These are phyloP conservation scores for Calonectria pseudoreteaudii DNA, from an alignment of 2,329 filamentous ascomycete genomes.

Conservation along the genomic window DNA sequence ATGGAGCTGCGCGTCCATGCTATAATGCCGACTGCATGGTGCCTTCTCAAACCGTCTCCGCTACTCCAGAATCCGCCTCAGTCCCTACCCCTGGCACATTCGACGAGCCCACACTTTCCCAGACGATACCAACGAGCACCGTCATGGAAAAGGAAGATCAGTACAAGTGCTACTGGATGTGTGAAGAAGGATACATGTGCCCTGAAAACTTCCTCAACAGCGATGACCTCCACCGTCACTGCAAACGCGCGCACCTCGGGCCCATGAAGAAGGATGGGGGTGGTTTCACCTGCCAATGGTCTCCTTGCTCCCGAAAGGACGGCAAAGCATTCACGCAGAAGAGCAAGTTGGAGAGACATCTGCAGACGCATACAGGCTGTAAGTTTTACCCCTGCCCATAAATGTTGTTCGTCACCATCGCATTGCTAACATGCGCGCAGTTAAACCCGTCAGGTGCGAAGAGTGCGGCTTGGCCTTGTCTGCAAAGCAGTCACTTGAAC, in stretches of 20 bases:
- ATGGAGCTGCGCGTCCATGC: conserved; percentile 49
- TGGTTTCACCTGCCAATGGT: conserved; percentile 68
- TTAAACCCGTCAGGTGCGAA: conserved; percentile 69
- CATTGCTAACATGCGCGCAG: conserved; percentile 49
- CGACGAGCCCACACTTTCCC: conserved; percentile 13
- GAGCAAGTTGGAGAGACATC: conserved; percentile 73
- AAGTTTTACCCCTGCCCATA: conserved; percentile 46
- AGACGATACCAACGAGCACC: neutral
- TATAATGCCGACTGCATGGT: conserved; percentile 49
- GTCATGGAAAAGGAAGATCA: conserved; percentile 38
- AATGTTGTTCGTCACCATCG: neutral
- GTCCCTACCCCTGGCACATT: conserved; percentile 45
- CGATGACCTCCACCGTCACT: conserved; percentile 66
- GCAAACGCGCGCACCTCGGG: conserved; percentile 63
- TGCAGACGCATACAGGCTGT: conserved; percentile 75
- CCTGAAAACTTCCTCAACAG: conserved; percentile 54
- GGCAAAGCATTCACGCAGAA: conserved; percentile 65
- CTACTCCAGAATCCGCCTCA: conserved; percentile 42
- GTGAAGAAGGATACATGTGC: conserved; percentile 44
- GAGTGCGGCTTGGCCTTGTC: conserved; percentile 71
- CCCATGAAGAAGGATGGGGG: conserved; percentile 55
- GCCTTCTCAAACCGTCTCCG: conserved; percentile 36
- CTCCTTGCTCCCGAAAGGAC: conserved; percentile 62
- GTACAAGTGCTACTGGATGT: conserved; percentile 50
- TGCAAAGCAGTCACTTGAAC: conserved; percentile 74